Base-by-base conservation (phyloP, 2,329 filamentous ascomycete species). In the Cercospora zeina region DNA sequence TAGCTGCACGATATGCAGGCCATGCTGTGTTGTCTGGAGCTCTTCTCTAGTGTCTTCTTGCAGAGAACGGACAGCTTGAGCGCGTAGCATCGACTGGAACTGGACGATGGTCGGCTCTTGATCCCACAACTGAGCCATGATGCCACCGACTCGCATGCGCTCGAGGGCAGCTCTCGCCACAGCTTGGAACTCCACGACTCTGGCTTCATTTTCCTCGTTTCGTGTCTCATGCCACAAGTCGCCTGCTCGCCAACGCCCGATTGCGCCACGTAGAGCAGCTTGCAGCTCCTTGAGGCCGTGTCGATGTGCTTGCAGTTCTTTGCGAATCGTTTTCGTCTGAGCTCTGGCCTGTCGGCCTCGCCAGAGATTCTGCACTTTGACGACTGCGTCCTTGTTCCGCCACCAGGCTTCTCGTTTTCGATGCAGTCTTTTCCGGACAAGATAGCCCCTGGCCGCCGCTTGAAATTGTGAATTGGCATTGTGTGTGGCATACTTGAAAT, bases 61-160 rank as follows among this genome's bases (percentile, higher is more conserved):
- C 59, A 85, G 84, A 14, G 61, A 65, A 37, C 63, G 61, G 42
- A 84, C 83, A 59, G 73, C 69, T 16, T 81, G 66, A 11, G 77
- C 76, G 65, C 80, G 76, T 50, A 87, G 81, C 47, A 88, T 86
- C 11, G 93, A 86, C 75, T 99, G 95, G 6, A 99, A 80, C 54
- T 96, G 88, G 51, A 91, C 77, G 19, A 99, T 77, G 74, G 83
- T 81, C 24, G 88, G 82, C 75, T 99, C 95, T 13, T 85, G 83
- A 65, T 95, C 89, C 95, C 95, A 99, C 2, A 99, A 83, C 31
- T 84, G 77, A 70, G 96, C 89, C 93, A 99, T 97, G 62, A 87
- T 83, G 50, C 89, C 81, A 7, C 90, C 91, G 1, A 97, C 84
- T 60, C 83, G 83, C 73, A 96, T 82, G 59, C 95, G 85, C 59